Conservation (phyloP, 371 early-diverging fungal species). For the Mortierella polycephala region DNA sequence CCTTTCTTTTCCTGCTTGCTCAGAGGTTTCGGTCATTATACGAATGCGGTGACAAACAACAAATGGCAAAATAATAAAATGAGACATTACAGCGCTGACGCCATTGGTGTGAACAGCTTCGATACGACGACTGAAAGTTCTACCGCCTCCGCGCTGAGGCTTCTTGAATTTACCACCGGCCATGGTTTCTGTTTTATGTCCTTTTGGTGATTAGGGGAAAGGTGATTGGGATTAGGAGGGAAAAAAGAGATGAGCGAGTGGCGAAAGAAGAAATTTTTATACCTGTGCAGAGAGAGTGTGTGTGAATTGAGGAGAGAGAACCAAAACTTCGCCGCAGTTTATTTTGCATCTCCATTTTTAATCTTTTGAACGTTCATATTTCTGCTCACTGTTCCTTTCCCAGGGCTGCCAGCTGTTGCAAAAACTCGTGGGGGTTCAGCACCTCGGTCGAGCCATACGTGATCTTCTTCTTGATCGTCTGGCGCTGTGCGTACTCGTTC, state of each 20-base stretch:
- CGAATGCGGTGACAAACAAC: slow-evolving; percentile 1
- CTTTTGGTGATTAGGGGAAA: neutral
- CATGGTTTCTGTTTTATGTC: slow-evolving; percentile 25
- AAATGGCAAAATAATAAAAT: too few species aligned
- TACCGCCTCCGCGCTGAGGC: slow-evolving; percentile 60
- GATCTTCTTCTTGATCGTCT: slow-evolving; percentile 80
- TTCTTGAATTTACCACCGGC: slow-evolving; percentile 58
- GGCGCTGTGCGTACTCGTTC: slow-evolving; percentile 83
- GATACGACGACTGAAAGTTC: slow-evolving; percentile 58
- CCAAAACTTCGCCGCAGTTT: too few species aligned
- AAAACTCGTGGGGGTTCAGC: slow-evolving; percentile 84
- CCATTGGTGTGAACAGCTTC: slow-evolving; percentile 50
- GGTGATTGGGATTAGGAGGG: slow-evolving; percentile 5
- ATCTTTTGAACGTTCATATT: neutral
- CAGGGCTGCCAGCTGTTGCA: slow-evolving; percentile 82
- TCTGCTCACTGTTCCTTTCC: slow-evolving; percentile 52
- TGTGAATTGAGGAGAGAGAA: neutral
- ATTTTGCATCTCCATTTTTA: too few species aligned
- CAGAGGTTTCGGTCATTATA: neutral
- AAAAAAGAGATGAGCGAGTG: neutral
- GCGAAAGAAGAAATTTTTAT: slow-evolving; percentile 5
- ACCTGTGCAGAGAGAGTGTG: neutral
- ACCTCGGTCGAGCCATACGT: slow-evolving; percentile 98
- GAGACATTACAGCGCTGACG: slow-evolving; percentile 24
- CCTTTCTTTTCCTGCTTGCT: neutral